These are phyloP conservation scores for Pleurotus tuoliensis DNA, from an alignment of 768 basidiomycete genomes.

Conservation along the genomic window DNA sequence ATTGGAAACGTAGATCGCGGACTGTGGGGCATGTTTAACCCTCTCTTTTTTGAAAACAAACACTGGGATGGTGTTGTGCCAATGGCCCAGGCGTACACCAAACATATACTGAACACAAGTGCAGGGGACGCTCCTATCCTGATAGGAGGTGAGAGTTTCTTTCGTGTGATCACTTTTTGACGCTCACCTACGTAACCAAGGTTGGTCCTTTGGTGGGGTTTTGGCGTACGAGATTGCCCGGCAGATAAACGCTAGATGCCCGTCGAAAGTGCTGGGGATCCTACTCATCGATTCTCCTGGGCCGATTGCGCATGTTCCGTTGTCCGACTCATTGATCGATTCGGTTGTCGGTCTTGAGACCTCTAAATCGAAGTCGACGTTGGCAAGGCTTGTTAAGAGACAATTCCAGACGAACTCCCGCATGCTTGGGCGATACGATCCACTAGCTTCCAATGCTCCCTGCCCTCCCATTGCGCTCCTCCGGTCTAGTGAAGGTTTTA, in stretches of 20 bases:
- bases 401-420: slow-evolving; percentile 49
- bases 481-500: slow-evolving; percentile 47
- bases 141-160: slow-evolving; percentile 48
- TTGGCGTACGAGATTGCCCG: slow-evolving; percentile 63
- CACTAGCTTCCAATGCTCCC: slow-evolving; percentile 18
- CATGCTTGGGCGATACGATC: slow-evolving; percentile 45
- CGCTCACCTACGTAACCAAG: slow-evolving; percentile 26
- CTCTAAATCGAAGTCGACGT: slow-evolving; percentile 22
- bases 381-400: slow-evolving; percentile 32
- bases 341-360: slow-evolving; percentile 31
- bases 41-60: slow-evolving; percentile 38
- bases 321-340: slow-evolving; percentile 52
- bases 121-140: slow-evolving; percentile 33
- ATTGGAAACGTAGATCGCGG: slow-evolving; percentile 42
- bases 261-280: slow-evolving; percentile 46
- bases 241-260: slow-evolving; percentile 24
- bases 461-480: slow-evolving; percentile 43
- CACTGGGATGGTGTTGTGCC: slow-evolving; percentile 45
- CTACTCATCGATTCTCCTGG: slow-evolving; percentile 66
- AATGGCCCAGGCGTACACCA: slow-evolving; percentile 53
- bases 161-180: no score
- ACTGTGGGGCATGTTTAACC: slow-evolving; percentile 63
- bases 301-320: slow-evolving; percentile 46
- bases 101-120: slow-evolving; percentile 30
- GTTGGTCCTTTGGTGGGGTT: slow-evolving; percentile 80